A percentile compares a stretch with the other conserved stretches of the same genome.
These are phyloP conservation scores for Picochlorum sp. DNA, from an alignment of 139 green algal genomes.

Conservation along the genomic window DNA sequence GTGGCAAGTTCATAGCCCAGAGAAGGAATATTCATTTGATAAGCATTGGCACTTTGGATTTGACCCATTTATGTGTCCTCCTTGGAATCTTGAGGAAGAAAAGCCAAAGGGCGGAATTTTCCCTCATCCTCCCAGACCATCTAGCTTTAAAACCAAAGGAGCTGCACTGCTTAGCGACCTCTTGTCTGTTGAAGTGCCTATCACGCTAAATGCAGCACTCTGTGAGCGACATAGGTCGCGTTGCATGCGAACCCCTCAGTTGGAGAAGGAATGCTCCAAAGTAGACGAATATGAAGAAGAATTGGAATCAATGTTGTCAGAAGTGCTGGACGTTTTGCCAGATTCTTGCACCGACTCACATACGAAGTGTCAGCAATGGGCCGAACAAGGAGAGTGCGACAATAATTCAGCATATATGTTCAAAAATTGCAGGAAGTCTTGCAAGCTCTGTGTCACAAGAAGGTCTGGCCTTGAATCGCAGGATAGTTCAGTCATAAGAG, in stretches of 20 bases:
- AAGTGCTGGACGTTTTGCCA: conserved; percentile 6
- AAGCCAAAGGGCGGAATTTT: conserved; percentile 43
- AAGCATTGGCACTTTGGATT: conserved; percentile 76
- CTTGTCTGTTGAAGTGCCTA: conserved; percentile 50
- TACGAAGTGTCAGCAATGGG: conserved; percentile 11
- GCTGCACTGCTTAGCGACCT: conserved; percentile 50
- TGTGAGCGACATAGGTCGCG: conserved; percentile 60
- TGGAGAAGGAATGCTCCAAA: conserved; percentile 50
- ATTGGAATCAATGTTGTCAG: conserved; percentile 7
- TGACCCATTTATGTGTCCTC: conserved; percentile 54
- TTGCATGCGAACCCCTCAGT: conserved; percentile 53
- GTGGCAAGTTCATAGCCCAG: conserved; percentile 17
- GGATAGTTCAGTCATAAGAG: no score
- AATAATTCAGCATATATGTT: conserved; percentile 19
- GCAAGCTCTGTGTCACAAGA: conserved; percentile 9
- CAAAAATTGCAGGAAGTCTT: conserved; percentile 19
- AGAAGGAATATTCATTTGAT: conserved; percentile 51
- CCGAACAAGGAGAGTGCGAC: conserved; percentile 9
- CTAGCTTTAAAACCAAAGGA: conserved; percentile 19
- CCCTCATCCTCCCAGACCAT: conserved; percentile 35
- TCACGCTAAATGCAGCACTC: conserved; percentile 70
- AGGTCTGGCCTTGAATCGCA: neutral
- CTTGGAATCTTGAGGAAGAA: conserved; percentile 39
- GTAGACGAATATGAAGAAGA: conserved; percentile 15
- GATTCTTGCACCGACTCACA: conserved; percentile 20